Conservation (phyloP, 768 basidiomycete genomes). For the Atractiella rhizophila region DNA sequence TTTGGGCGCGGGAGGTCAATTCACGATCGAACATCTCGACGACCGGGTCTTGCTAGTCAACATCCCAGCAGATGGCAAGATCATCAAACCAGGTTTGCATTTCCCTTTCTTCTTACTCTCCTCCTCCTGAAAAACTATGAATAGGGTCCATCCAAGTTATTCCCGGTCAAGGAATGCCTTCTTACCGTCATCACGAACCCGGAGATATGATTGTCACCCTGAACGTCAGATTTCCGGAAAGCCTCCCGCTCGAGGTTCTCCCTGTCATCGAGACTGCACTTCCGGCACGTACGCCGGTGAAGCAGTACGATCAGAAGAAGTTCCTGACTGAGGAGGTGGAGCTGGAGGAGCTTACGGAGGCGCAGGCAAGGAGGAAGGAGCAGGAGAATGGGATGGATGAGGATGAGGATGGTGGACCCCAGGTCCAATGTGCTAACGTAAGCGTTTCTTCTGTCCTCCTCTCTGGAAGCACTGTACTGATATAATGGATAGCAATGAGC, state of each 20-base stretch:
- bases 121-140: no score
- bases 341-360: conserved; percentile 43
- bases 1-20: conserved; percentile 69
- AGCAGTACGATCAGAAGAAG: conserved; percentile 28
- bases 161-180: conserved; percentile 91
- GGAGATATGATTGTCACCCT: conserved; percentile 79
- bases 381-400: conserved; percentile 51
- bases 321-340: conserved; percentile 57
- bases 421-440: conserved; percentile 73
- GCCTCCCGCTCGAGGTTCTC: conserved; percentile 40
- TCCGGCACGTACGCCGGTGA: conserved; percentile 42
- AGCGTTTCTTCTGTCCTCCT: no score
- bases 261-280: conserved; percentile 59
- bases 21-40: conserved; percentile 75
- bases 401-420: conserved; percentile 72
- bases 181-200: conserved; percentile 84
- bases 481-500: no score
- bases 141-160: conserved; percentile 73
- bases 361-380: conserved; percentile 32
- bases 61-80: conserved; percentile 54
- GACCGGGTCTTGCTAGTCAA: conserved; percentile 64
- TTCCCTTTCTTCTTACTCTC: background rate
- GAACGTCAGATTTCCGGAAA: conserved; percentile 66
- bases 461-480: no score
- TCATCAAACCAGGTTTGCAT: conserved; percentile 74